Evolutionary conservation across 2,329 filamentous ascomycete species (phyloP).

Genomic region (Stachybotrys echinatus): DNA sequence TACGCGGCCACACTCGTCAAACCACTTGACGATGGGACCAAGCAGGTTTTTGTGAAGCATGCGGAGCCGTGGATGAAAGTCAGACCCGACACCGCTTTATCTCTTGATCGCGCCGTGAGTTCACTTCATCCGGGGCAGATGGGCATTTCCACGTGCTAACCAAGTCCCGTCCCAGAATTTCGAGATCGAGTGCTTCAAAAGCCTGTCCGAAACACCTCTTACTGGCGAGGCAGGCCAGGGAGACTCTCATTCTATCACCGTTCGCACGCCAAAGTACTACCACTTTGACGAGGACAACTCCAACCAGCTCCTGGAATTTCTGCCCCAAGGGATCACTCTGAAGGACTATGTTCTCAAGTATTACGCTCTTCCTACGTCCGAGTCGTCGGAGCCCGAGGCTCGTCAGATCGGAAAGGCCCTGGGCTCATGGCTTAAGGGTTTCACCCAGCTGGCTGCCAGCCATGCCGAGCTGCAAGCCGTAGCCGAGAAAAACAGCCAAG

Average conservation of each 20-base stretch:
- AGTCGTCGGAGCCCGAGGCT: constrained; percentile 3
- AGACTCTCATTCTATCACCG: neutral
- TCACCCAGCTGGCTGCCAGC: neutral
- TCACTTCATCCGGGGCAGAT: neutral
- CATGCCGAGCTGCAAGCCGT: too few species aligned
- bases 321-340: neutral
- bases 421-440: neutral
- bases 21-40: constrained; percentile 1
- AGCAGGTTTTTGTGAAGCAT: neutral
- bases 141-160: neutral
- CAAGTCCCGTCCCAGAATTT: neutral
- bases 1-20: neutral
- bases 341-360: neutral
- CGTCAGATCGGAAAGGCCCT: neutral
- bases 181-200: neutral
- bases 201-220: neutral
- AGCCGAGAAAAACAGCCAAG: constrained; percentile 4
- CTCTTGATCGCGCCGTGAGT: neutral
- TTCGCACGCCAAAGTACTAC: neutral
- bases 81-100: neutral
- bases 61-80: neutral
- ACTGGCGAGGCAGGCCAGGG: neutral
- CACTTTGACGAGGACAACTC: neutral
- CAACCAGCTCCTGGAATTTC: neutral
- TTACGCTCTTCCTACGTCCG: neutral